A percentile compares a stretch with the other conserved stretches of the same genome.
Conservation (phyloP, 352 stramenopile species). For the Pythium monospermum region DNA sequence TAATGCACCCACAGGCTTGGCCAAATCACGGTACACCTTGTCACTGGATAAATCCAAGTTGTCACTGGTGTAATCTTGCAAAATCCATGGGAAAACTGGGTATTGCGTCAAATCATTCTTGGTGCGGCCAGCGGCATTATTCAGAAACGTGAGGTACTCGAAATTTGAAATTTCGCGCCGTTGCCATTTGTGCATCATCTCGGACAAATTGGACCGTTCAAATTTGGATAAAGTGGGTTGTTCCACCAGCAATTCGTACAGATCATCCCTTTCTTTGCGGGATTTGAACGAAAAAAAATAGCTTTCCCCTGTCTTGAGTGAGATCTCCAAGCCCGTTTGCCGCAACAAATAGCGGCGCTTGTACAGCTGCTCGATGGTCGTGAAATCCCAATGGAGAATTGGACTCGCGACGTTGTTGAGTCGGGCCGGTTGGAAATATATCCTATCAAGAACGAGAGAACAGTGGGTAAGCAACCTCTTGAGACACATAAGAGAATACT, state of each 20-base stretch:
- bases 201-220: slow-evolving; percentile 58
- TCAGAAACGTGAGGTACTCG: slow-evolving; percentile 87
- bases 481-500: too few relatives aligned
- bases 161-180: slow-evolving; percentile 93
- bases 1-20: slow-evolving; percentile 93
- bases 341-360: slow-evolving; percentile 89
- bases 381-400: slow-evolving; percentile 81
- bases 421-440: slow-evolving; percentile 91
- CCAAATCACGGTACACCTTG: slow-evolving; percentile 91
- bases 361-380: slow-evolving; percentile 76
- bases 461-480: too few relatives aligned
- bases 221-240: slow-evolving; percentile 62
- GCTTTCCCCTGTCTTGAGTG: slow-evolving; percentile 61
- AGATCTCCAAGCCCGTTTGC: slow-evolving; percentile 85
- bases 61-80: slow-evolving; percentile 85
- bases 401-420: slow-evolving; percentile 91
- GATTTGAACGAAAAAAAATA: slow-evolving; percentile 83
- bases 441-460: too few relatives aligned
- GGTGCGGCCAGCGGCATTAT: slow-evolving; percentile 81
- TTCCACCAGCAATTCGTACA: slow-evolving; percentile 83
- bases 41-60: slow-evolving; percentile 84
- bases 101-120: slow-evolving; percentile 94
- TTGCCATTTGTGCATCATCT: slow-evolving; percentile 84
- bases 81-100: slow-evolving; percentile 97
- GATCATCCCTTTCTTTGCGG: slow-evolving; percentile 63